Conservation (phyloP, 108 stramenopile genomes). For the Stephanodiscus minutulus region DNA sequence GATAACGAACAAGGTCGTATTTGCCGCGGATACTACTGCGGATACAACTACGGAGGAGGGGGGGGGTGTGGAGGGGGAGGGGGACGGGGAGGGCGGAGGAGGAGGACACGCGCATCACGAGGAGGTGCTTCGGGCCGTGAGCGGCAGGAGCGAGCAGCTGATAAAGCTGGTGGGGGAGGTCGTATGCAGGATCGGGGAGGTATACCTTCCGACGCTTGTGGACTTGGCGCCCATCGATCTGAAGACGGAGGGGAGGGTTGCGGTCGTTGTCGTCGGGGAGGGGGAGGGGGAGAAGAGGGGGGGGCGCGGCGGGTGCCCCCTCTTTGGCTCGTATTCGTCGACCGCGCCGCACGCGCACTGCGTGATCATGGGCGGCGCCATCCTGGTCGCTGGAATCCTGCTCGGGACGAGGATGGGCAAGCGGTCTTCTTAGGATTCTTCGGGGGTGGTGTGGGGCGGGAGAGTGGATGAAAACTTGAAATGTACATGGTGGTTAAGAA, state of each 20-base stretch:
- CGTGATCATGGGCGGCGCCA: slow-evolving; percentile 29
- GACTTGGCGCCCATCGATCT: slow-evolving; percentile 33
- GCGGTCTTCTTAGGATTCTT: no score
- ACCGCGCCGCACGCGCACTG: slow-evolving; percentile 36
- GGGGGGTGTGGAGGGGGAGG: no score
- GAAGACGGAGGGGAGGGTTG: slow-evolving; percentile 35
- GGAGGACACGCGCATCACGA: slow-evolving; percentile 80
- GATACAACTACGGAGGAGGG: no score
- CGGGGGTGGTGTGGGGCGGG: no score
- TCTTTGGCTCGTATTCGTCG: slow-evolving; percentile 2
- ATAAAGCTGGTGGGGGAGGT: slow-evolving; percentile 73
- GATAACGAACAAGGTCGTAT: slow-evolving; percentile 89
- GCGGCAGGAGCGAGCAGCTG: slow-evolving; percentile 67
- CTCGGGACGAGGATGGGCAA: slow-evolving; percentile 19
- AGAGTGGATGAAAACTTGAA: no score
- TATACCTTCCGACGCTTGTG: slow-evolving; percentile 10
- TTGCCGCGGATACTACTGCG: no score
- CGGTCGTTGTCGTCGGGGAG: not conserved
- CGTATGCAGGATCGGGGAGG: slow-evolving; percentile 39
- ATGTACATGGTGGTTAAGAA: no score
- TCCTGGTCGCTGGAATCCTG: slow-evolving; percentile 26
- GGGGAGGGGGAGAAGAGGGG: not conserved
- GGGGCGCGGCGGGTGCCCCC: not conserved
- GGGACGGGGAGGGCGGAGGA: slow-evolving; percentile 54
- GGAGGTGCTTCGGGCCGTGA: slow-evolving; percentile 88